A percentile compares a stretch with the other conserved stretches of the same genome.
Evolutionary conservation across 306 rosid species (phyloP).

Genomic region (Clitoria ternatea): DNA sequence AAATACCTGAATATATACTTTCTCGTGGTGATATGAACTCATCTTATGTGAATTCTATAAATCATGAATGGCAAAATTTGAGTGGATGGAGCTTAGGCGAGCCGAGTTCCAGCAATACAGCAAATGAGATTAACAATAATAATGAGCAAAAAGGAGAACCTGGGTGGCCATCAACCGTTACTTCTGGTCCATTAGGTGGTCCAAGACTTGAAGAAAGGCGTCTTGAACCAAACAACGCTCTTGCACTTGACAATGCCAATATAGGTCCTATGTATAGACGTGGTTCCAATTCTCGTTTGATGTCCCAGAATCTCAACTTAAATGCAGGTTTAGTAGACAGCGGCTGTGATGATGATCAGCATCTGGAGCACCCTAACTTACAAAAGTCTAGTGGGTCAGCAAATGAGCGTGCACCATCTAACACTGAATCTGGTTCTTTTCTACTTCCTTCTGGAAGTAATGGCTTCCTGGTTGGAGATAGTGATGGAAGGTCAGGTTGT

Average conservation of each 20-base stretch:
- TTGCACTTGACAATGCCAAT: slow-evolving; percentile 45
- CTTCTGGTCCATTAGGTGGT: slow-evolving; percentile 42
- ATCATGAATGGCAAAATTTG: slow-evolving; percentile 50
- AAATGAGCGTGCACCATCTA: slow-evolving; percentile 37
- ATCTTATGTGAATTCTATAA: slow-evolving; percentile 45
- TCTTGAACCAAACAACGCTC: slow-evolving; percentile 44
- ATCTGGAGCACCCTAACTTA: slow-evolving; percentile 34
- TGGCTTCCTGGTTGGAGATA: slow-evolving; percentile 43
- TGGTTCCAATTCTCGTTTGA: slow-evolving; percentile 41
- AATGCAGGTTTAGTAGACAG: slow-evolving; percentile 48
- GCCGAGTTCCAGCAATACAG: slow-evolving; percentile 68
- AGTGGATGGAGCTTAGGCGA: slow-evolving; percentile 76
- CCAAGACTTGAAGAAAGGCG: slow-evolving; percentile 48
- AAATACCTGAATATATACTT: slow-evolving; percentile 47
- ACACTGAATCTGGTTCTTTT: slow-evolving; percentile 45
- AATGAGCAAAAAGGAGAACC: slow-evolving; percentile 58
- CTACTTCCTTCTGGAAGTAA: slow-evolving; percentile 44
- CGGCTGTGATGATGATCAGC: slow-evolving; percentile 40
- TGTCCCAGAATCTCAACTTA: slow-evolving; percentile 51
- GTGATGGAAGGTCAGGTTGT: slow-evolving; percentile 57
- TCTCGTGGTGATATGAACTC: slow-evolving; percentile 51
- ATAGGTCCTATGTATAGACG: slow-evolving; percentile 39
- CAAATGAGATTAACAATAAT: slow-evolving; percentile 29
- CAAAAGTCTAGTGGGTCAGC: slow-evolving; percentile 52
- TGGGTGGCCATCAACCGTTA: slow-evolving; percentile 54